Evolutionary conservation across 2,329 filamentous ascomycete species (phyloP), one percentile per base, ranked within the genome.

Genomic region (Neopestalotiopsis sp.): DNA sequence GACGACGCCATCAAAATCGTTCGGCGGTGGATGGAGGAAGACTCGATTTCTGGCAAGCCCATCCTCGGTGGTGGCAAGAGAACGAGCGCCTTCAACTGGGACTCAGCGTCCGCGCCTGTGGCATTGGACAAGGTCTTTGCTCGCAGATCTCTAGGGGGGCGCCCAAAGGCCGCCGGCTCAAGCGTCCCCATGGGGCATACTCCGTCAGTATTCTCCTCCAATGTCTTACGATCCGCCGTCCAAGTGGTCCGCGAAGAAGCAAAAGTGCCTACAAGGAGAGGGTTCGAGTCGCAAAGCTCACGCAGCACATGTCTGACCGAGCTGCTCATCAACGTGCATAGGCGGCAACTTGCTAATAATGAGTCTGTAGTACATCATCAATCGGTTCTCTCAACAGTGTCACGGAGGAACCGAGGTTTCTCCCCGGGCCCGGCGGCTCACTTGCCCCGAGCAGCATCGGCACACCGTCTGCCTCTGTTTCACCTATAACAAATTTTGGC

Each of bases 1-100:
- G 77, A 79, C 13, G 84, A 88, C 9, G 88, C 86, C 1, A 82
- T 89, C 69, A 84, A 86, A 68, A 88, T 89, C 56, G 89, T 92
- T 20, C 83, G 87, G 32, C 84, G 88, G 32, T 92, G 90, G 90
- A 89, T 91, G 84, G 88, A 90, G 72, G 87, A 91, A 73, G 89
- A 90, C 72, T 87, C 87, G 0, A 86, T 88, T 34, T 81, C 86
- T 2, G 87, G 88, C 1, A 84, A 85, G 62, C 78, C 83, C 13
- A 81, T 80, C 1, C 77, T 87, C 10, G 84, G 83, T 7, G 83
- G 83, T 30, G 73, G 82, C 0, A 78, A 81, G 61, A 79, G 82
- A 5, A 84, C 82, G 68, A 84, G 83, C 42, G 83, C 87, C 72
- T 91, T 91, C 76, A 88, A 89, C 38, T 91, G 89, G 89, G 87